Base-by-base conservation (phyloP, 805 yeast species). In the Saccharomycopsis capsularis region DNA sequence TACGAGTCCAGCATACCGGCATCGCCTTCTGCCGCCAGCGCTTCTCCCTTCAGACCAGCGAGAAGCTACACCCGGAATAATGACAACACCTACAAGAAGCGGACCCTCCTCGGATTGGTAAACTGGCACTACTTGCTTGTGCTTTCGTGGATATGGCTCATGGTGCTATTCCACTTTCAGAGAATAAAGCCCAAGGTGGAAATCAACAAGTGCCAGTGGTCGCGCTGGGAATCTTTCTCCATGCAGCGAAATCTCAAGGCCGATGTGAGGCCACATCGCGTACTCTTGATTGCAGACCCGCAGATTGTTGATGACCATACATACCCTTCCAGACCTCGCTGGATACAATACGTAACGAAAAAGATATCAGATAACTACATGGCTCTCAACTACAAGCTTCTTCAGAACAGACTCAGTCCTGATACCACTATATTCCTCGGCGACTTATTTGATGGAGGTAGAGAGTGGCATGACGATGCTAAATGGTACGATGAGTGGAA, bases 371-470 rank as follows among this genome's bases (percentile, higher is more conserved):
- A 93, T 62, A 80, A 84, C 55, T 90, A 87, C 59, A 81, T 88
- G 57, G 81, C 77, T 54, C 73, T 89, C 47, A 89, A 91, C 62
- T 79, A 86, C 73, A 74, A 76, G 57, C 68, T 69, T 51, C 65
- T 82, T 36, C 82, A 83, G 53, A 55, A 66, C 5, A 55, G 66
- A 2, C 70, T 93, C 46, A 76, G 78, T 32, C 96, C 98, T 0
- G 84, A 89, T 58, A 69, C 84, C 1, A 78, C 80, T 3, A 65
- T 91, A 3, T 91, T 88, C 61, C 66, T 93, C 24, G 99, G 99
- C 2, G 99, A 93, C 62, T 64, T 91, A 57, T 85, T 91, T 61
- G 99, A 93, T 65, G 97, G 97, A 11, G 98, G 98, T 0, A 72
- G 99, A 50, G 82, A 82, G 47, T 89, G 95, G 91, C 77, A 75